Conservation (phyloP, 805 yeast genomes). For the Pichia nakasei region DNA sequence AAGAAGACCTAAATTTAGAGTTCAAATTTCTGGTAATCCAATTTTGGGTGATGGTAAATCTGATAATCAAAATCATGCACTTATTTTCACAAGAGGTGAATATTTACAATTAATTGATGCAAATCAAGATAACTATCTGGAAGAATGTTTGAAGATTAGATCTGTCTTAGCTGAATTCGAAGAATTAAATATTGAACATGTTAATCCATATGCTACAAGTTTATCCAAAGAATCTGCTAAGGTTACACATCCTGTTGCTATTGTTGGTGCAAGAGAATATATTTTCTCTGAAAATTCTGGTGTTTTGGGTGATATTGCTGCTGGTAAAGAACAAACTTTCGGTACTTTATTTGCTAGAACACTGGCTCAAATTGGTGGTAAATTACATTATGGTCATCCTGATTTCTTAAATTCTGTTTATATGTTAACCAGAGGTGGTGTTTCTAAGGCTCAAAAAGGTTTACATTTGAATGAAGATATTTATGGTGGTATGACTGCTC, state of each 20-base stretch:
- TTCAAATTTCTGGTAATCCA: constrained; percentile 75
- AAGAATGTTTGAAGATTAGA: constrained; percentile 77
- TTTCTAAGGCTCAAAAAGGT: constrained; percentile 81
- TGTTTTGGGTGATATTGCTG: constrained; percentile 81
- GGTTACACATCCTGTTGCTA: constrained; percentile 61
- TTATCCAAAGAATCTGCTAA: constrained; percentile 47
- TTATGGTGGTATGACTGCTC: constrained; percentile 80
- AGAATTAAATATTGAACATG: constrained; percentile 65
- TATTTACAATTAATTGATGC: constrained; percentile 80
- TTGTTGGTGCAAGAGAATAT: constrained; percentile 82
- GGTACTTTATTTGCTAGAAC: constrained; percentile 83
- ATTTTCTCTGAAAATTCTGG: constrained; percentile 83
- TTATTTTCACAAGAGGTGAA: constrained; percentile 77
- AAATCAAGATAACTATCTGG: constrained; percentile 78
- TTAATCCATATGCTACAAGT: constrained; percentile 73
- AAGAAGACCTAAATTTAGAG: constrained; percentile 69
- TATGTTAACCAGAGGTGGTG: constrained; percentile 85
- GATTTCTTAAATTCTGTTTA: constrained; percentile 68
- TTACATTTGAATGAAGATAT: constrained; percentile 82
- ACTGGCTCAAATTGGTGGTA: constrained; percentile 76
- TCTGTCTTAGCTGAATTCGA: constrained; percentile 78
- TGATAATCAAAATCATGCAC: constrained; percentile 76
- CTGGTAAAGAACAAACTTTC: constrained; percentile 84
- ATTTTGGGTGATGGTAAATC: constrained; percentile 85
- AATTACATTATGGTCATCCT: constrained; percentile 83